A percentile compares a stretch with the other conserved stretches of the same genome.
Conservation (phyloP, 2,329 filamentous ascomycete species). For the Ploettnerulaceae sp. region DNA sequence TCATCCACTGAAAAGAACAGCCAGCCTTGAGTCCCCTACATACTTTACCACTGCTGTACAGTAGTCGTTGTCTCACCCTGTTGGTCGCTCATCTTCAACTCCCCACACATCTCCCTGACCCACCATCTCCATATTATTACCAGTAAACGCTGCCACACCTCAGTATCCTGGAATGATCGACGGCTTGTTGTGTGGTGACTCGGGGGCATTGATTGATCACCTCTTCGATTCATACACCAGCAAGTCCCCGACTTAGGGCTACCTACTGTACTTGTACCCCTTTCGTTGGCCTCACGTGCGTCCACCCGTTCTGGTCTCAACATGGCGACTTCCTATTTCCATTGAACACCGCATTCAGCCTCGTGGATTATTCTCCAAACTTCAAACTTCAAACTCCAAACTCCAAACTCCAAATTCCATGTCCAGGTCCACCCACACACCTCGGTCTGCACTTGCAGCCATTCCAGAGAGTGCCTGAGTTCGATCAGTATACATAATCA, state of each 20-base stretch:
- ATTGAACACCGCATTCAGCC: slow-evolving; percentile 15
- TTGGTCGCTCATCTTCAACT: background rate
- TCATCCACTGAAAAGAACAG: no score
- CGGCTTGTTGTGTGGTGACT: slow-evolving; percentile 14
- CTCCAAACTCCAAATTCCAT: no score
- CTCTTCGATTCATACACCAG: no score
- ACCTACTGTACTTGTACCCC: no score
- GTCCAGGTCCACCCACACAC: no score
- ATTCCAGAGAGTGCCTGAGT: background rate
- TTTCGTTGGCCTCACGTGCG: background rate
- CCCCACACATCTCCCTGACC: slow-evolving; percentile 8
- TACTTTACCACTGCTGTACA: no score
- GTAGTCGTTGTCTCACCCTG: no score
- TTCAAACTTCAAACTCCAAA: no score
- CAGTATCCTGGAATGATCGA: slow-evolving; percentile 17
- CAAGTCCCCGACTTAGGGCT: no score
- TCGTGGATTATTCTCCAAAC: slow-evolving; percentile 1
- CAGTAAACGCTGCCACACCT: slow-evolving; percentile 19
- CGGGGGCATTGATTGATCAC: slow-evolving; percentile 13
- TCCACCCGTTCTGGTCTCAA: background rate
- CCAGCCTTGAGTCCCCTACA: no score
- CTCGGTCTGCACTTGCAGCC: background rate
- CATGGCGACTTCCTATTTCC: slow-evolving; percentile 6
- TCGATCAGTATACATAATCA: background rate
- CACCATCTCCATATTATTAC: slow-evolving; percentile 6